Evolutionary conservation across 768 basidiomycete species (phyloP).

Genomic region (Melanogaster broomeanus): DNA sequence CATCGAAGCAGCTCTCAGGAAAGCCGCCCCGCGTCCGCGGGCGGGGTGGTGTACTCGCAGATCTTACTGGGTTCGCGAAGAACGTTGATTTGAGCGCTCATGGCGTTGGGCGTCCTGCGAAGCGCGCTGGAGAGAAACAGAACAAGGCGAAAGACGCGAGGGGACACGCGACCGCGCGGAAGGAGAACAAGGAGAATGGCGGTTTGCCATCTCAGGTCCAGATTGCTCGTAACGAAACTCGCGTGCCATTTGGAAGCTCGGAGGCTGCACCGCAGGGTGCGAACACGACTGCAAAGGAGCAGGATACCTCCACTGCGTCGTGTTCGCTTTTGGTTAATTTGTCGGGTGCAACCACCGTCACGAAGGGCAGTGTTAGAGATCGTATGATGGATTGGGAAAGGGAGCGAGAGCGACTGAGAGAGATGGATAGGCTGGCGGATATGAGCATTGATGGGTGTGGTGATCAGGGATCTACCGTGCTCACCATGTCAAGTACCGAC

Average conservation of each 20-base stretch:
- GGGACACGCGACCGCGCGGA: constrained; percentile 12
- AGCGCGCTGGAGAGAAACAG: constrained; percentile 30
- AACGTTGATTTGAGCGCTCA: constrained; percentile 33
- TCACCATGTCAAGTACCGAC: constrained; percentile 12
- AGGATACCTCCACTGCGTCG: constrained; percentile 7
- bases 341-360: constrained; percentile 12
- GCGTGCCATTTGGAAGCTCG: constrained; percentile 1
- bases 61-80: constrained; percentile 40
- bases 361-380: constrained; percentile 45
- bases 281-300: constrained; percentile 18
- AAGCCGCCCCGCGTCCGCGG: constrained; percentile 28
- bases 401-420: constrained; percentile 66
- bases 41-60: constrained; percentile 36
- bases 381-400: constrained; percentile 78
- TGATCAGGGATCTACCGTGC: constrained; percentile 33
- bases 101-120: constrained; percentile 23
- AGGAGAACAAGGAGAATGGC: constrained; percentile 32
- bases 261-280: constrained; percentile 7
- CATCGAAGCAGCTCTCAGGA: constrained; percentile 26
- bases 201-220: constrained; percentile 3
- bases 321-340: constrained; percentile 18
- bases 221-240: constrained; percentile 6
- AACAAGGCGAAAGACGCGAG: constrained; percentile 22
- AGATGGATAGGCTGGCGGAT: constrained; percentile 66
- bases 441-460: constrained; percentile 43